Evolutionary conservation across 2,329 filamentous ascomycete species (phyloP).

Genomic region (Aureobasidium vineae): DNA sequence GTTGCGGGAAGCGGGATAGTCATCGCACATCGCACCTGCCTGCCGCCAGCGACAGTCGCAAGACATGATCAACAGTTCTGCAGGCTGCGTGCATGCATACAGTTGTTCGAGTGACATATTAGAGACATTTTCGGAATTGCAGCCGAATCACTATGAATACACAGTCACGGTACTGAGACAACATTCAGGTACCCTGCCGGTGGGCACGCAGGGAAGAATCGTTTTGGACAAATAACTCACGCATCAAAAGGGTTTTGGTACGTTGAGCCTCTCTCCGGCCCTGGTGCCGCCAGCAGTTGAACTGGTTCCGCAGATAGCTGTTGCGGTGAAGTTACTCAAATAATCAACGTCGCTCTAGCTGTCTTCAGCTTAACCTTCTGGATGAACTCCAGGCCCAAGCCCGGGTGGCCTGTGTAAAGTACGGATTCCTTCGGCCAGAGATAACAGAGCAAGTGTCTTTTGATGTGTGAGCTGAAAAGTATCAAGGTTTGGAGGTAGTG

Average conservation of each 20-base stretch:
- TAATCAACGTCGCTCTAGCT: not conserved
- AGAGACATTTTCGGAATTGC: not conserved
- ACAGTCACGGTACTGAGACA: not conserved
- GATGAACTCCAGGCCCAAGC: not conserved
- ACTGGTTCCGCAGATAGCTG: not conserved
- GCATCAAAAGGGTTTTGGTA: not conserved
- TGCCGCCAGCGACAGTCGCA: not conserved
- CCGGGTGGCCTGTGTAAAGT: not conserved
- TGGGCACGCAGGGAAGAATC: not conserved
- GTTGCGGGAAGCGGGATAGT: conserved; percentile 4
- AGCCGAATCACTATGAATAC: not conserved
- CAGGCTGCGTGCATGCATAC: not conserved
- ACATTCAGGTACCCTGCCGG: not conserved
- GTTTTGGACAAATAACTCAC: not conserved
- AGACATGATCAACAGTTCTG: conserved; percentile 6
- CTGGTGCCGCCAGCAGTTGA: not conserved
- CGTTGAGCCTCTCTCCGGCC: not conserved
- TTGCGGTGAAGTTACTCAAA: not conserved
- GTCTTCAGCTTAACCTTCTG: not conserved
- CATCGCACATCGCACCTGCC: not conserved
- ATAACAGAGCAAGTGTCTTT: not conserved
- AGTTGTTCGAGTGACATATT: not conserved
- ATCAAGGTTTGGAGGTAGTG: not conserved
- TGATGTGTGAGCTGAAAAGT: not conserved
- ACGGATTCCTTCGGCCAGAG: conserved; percentile 1